phyloP scores from a whole-genome alignment of 108 stramenopile species.

The Pseudonitzschia delicatissima region DNA sequence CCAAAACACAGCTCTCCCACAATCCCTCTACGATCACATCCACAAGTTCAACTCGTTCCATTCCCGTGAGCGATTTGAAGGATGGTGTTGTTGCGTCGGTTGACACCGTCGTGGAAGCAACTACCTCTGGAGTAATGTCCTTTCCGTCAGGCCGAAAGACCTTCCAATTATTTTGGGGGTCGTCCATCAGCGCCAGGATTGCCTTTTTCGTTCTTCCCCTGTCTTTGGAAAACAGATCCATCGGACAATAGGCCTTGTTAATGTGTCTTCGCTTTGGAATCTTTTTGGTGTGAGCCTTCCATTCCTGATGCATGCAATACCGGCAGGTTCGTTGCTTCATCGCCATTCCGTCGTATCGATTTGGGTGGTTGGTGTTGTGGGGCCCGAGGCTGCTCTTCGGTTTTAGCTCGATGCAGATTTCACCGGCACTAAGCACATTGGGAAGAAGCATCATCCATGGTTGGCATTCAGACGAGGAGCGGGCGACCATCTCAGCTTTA shows the following conservation, averaged over 20 bases:
- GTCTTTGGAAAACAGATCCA: neutral
- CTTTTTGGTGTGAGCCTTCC: neutral
- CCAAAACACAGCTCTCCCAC: neutral
- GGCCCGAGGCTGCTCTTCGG: neutral
- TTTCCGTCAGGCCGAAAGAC: neutral
- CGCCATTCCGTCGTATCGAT: neutral
- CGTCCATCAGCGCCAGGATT: neutral
- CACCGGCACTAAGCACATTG: neutral
- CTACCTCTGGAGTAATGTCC: neutral
- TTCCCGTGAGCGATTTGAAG: neutral
- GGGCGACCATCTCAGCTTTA: neutral
- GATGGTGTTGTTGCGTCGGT: neutral
- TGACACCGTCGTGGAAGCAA: neutral
- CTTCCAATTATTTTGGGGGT: neutral
- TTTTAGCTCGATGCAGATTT: constrained; percentile 1
- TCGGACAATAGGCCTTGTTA: neutral
- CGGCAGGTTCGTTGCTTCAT: constrained; percentile 8
- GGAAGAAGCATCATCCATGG: neutral
- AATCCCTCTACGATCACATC: neutral
- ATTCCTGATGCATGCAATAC: constrained; percentile 11
- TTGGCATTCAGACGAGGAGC: neutral
- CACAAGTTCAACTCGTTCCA: neutral
- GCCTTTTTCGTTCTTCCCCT: neutral
- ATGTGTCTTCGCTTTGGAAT: neutral
- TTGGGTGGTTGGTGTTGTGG: neutral